phyloP scores from a whole-genome alignment of 2,329 filamentous ascomycete genomes.

The Pseudogymnoascus sp. region DNA sequence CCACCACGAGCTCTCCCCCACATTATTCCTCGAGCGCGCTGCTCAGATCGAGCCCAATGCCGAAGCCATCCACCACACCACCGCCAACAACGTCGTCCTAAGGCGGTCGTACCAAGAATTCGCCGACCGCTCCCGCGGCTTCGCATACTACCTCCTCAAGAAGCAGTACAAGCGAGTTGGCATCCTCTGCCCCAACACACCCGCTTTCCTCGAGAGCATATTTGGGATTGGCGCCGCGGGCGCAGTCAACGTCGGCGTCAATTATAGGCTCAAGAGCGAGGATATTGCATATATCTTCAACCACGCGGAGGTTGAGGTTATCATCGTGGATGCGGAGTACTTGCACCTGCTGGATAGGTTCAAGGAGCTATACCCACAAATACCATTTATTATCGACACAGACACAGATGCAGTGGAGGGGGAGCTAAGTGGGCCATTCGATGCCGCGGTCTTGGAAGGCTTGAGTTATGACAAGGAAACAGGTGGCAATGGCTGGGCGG shows the following conservation, averaged over 20 bases:
- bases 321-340: constrained; percentile 84
- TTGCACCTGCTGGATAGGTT: constrained; percentile 63
- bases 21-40: constrained; percentile 78
- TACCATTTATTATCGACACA: constrained; percentile 70
- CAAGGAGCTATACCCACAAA: constrained; percentile 50
- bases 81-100: constrained; percentile 66
- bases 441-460: constrained; percentile 77
- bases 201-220: constrained; percentile 84
- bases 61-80: constrained; percentile 78
- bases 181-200: constrained; percentile 85
- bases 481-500: constrained; percentile 68
- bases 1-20: constrained; percentile 78
- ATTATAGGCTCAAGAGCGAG: constrained; percentile 70
- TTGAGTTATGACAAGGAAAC: constrained; percentile 62
- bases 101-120: constrained; percentile 74
- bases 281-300: constrained; percentile 89
- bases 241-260: constrained; percentile 67
- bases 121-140: constrained; percentile 76
- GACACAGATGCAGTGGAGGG: constrained; percentile 76
- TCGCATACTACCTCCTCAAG: constrained; percentile 81
- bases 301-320: constrained; percentile 77
- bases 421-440: constrained; percentile 70
- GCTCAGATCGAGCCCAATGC: constrained; percentile 83
- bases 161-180: constrained; percentile 71
- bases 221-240: constrained; percentile 82